Evolutionary conservation across 2,329 filamentous ascomycete genomes (phyloP).

Genomic region (Fusarium fujikuroi): DNA sequence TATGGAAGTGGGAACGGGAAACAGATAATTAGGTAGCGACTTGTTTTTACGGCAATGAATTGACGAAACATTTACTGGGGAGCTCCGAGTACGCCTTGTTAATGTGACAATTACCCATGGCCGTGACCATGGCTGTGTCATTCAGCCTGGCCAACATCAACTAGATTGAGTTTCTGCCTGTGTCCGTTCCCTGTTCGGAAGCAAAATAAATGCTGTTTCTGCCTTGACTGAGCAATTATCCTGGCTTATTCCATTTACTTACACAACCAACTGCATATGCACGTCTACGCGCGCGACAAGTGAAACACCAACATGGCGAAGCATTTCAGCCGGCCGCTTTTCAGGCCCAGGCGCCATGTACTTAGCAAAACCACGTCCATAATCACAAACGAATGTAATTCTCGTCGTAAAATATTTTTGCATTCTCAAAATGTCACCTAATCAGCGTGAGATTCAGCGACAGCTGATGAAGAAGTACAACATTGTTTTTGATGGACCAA

Average conservation of each 20-base stretch:
- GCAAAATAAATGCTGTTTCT: accelerated
- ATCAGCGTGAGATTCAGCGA: neutral
- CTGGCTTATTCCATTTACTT: no score
- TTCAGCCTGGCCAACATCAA: neutral
- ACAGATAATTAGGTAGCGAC: neutral
- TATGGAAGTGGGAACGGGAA: accelerated
- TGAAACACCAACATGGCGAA: neutral
- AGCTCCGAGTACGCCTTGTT: neutral
- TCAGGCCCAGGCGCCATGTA: neutral
- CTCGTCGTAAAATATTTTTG: no score
- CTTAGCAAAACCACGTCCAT: neutral
- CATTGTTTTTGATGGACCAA: neutral
- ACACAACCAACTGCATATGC: neutral
- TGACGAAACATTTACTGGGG: neutral
- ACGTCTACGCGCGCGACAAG: neutral
- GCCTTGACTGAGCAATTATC: neutral
- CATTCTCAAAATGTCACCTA: neutral
- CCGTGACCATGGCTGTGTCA: neutral
- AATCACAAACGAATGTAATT: no score
- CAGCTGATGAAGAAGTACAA: neutral
- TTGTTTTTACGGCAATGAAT: neutral
- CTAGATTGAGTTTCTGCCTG: neutral
- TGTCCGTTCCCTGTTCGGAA: accelerated
- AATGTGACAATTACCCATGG: neutral
- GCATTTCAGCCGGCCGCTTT: neutral